Conservation (phyloP, 768 basidiomycete species). For the Leccinum rimulosum region DNA sequence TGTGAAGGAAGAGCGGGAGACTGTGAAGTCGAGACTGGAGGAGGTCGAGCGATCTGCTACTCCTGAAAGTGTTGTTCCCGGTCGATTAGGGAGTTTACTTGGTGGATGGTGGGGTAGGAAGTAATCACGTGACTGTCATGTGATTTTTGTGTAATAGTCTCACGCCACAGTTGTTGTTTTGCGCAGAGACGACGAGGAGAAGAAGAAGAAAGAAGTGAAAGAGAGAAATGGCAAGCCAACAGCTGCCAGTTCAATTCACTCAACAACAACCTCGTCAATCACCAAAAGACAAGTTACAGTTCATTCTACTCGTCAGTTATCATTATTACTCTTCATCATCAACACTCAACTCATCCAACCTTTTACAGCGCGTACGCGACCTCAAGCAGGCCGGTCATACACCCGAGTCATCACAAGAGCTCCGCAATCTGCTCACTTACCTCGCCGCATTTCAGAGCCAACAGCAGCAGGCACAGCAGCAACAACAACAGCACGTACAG, state of each 20-base stretch:
- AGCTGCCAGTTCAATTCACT: slow-evolving; percentile 25
- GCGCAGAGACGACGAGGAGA: slow-evolving; percentile 9
- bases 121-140: slow-evolving; percentile 20
- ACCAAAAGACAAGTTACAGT: slow-evolving; percentile 27
- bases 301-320: slow-evolving; percentile 15
- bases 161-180: slow-evolving; percentile 29
- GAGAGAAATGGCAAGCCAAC: slow-evolving; percentile 23
- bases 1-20: slow-evolving; percentile 17
- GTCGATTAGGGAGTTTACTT: slow-evolving; percentile 55
- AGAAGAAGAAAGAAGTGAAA: neutral
- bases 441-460: slow-evolving; percentile 33
- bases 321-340: rapidly evolving
- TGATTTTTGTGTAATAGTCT: slow-evolving; percentile 13
- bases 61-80: slow-evolving; percentile 45
- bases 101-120: slow-evolving; percentile 80
- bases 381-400: slow-evolving; percentile 45
- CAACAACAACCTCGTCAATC: slow-evolving; percentile 17
- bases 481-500: slow-evolving; percentile 25
- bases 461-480: slow-evolving; percentile 29
- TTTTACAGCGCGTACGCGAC: slow-evolving; percentile 41
- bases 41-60: slow-evolving; percentile 46
- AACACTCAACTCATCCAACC: neutral
- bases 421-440: slow-evolving; percentile 39
- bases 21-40: slow-evolving; percentile 54
- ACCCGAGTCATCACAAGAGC: slow-evolving; percentile 43